Evolutionary conservation across 176 grass and related monocot species (phyloP).

Genomic region (Areca catechu): DNA sequence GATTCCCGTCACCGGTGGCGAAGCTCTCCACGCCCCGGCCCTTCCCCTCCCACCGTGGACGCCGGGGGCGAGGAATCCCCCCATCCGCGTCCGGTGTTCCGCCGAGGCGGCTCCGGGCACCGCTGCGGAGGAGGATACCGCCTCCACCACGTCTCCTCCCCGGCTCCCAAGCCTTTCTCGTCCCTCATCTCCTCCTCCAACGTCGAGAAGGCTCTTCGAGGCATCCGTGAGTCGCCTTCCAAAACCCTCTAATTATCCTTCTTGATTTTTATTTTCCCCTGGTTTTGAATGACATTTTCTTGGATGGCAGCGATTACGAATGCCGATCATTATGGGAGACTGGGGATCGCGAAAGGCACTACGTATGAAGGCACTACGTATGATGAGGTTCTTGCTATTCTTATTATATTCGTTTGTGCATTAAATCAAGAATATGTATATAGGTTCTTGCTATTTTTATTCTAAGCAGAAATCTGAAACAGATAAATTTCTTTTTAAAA

Average conservation of each 20-base stretch:
- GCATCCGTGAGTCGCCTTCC: constrained; percentile 47
- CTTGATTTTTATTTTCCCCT: neutral
- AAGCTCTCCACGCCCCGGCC: neutral
- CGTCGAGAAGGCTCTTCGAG: constrained; percentile 81
- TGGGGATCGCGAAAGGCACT: constrained; percentile 49
- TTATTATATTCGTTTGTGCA: neutral
- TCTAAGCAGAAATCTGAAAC: no score
- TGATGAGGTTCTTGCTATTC: constrained; percentile 30
- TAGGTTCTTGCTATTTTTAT: no score
- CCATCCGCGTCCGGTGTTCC: constrained; percentile 27
- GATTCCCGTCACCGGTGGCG: neutral
- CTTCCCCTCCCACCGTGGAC: neutral
- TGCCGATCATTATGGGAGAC: constrained; percentile 77
- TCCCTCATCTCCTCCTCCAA: constrained; percentile 71
- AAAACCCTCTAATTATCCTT: neutral
- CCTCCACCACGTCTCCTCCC: constrained; percentile 28
- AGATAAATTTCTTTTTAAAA: no score
- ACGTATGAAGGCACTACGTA: constrained; percentile 41
- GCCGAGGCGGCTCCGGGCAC: constrained; percentile 18
- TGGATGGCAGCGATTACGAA: constrained; percentile 68
- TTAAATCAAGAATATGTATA: neutral
- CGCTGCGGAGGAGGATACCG: constrained; percentile 14
- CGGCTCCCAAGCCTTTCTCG: constrained; percentile 3
- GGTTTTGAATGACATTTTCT: neutral
- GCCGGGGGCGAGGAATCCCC: neutral